Base-by-base conservation (phyloP, 208 protist species). In the Leishmania aethiopica region DNA sequence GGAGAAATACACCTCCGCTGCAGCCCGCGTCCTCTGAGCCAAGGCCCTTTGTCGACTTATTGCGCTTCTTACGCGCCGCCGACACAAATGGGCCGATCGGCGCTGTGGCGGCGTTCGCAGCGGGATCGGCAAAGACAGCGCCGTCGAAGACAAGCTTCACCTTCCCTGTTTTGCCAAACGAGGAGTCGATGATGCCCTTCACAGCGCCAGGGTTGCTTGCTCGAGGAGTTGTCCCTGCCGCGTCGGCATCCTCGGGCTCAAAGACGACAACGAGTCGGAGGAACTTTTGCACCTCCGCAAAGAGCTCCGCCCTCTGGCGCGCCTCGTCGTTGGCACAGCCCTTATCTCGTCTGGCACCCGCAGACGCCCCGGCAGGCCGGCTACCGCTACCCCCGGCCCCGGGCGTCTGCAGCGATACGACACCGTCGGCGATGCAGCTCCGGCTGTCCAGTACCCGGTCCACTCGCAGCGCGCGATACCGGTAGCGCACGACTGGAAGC, bases 131-230 rank as follows among this genome's bases (percentile, higher is more conserved):
- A 87, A 96, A 96, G 15, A 96, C 81, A 28, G 84, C 84, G 10
- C 76, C 71, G 1, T 85, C 77, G 79, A 96, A 96, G 15, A 90
- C 51, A 2, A 95, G 84, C 80, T 93, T 93, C 55, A 94, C 93
- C 76, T 95, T 96, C 8, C 93, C 93, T 0, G 88, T 95, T 76
- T 96, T 91, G n/a, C 93, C 93, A 85, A 96, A 96, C 6, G 89
- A 83, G 37, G 89, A 93, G 84, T 96, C 92, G 73, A 96, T 89
- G 40, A 87, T 40, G 35, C 93, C 93, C 35, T 77, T 53, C 1
- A 92, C 77, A 19, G 80, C 35, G 3, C 71, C 77, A 10, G 57
- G 11, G 5, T 3, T n/a, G 10, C 28, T 53, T 3, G 15, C 19
- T n/a, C 78, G 71, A 37, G 75, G 77, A 4, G 51, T 4, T 70